phyloP scores from a whole-genome alignment of 2,329 filamentous ascomycete species.

The Fusarium sororula region DNA sequence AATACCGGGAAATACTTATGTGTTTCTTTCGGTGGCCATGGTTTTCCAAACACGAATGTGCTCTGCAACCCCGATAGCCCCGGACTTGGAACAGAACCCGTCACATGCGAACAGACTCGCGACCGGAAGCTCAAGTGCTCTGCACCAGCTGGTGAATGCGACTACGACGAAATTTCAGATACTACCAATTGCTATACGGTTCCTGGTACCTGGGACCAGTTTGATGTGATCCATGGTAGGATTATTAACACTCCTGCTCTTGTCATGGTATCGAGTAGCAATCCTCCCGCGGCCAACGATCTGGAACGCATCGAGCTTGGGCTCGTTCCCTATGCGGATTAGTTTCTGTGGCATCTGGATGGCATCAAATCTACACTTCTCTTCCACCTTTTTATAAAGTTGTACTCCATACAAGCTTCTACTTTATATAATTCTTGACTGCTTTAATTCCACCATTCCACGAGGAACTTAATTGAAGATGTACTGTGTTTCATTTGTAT shows the following conservation, averaged over 20 bases:
- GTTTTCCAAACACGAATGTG: not conserved
- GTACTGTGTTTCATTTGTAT: too few species aligned
- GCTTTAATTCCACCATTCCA: not conserved
- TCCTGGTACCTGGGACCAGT: not conserved
- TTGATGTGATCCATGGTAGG: not conserved
- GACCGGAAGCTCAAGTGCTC: not conserved
- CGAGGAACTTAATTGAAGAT: too few species aligned
- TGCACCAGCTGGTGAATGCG: not conserved
- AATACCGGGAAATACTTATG: not conserved
- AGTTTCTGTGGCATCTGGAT: rapidly evolving
- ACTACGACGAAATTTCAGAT: not conserved
- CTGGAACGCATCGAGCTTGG: not conserved
- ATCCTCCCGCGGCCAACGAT: not conserved
- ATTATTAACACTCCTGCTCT: not conserved
- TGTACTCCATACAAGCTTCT: too few species aligned
- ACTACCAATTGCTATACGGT: not conserved
- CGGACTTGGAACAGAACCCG: rapidly evolving
- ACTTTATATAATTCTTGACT: not conserved
- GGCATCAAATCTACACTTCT: not conserved
- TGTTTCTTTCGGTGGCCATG: not conserved
- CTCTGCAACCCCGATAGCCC: not conserved
- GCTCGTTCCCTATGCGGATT: not conserved
- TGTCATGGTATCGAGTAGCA: not conserved
- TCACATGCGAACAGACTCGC: not conserved
- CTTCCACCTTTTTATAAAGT: too few species aligned